These are phyloP conservation scores for Papiliotrema flavescens DNA, from an alignment of 1,284 basidiomycete species.

Conservation along the genomic window DNA sequence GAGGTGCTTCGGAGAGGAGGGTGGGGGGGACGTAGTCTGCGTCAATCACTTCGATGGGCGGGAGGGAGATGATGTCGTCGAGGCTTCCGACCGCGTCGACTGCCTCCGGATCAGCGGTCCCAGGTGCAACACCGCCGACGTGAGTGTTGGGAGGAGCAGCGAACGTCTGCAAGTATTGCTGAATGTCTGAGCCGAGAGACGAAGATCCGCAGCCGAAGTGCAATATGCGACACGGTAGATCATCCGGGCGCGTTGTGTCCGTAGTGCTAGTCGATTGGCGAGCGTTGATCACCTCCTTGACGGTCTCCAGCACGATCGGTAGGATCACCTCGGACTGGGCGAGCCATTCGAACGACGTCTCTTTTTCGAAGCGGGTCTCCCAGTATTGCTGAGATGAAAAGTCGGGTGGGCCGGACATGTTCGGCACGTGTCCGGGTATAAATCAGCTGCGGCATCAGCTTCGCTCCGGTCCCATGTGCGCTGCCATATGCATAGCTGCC, in stretches of 20 bases:
- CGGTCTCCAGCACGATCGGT: conserved; percentile 16
- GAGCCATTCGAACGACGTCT: conserved; percentile 41
- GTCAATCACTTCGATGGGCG: conserved; percentile 22
- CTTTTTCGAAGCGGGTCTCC: conserved; percentile 28
- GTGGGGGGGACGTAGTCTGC: conserved; percentile 31
- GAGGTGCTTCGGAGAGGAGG: background rate
- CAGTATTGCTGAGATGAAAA: conserved; percentile 41
- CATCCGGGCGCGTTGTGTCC: background rate
- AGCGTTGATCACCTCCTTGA: background rate
- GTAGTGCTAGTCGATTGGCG: background rate
- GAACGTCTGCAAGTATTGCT: background rate
- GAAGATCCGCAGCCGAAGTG: conserved; percentile 44
- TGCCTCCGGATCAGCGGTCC: too few relatives aligned
- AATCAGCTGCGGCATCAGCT: too few relatives aligned
- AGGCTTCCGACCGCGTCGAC: too few relatives aligned
- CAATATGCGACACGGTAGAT: conserved; percentile 10
- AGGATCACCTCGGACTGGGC: conserved; percentile 21
- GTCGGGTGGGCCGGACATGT: conserved; percentile 18
- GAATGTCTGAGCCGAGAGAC: conserved; percentile 20
- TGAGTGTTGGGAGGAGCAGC: too few relatives aligned
- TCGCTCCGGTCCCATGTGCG: too few relatives aligned
- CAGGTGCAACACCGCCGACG: too few relatives aligned
- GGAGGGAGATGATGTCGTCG: background rate
- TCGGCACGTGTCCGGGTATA: background rate
- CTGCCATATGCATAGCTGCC: too few relatives aligned